Evolutionary conservation across 495 filamentous ascomycete species (phyloP).

Genomic region (Lentithecium fluviatile): DNA sequence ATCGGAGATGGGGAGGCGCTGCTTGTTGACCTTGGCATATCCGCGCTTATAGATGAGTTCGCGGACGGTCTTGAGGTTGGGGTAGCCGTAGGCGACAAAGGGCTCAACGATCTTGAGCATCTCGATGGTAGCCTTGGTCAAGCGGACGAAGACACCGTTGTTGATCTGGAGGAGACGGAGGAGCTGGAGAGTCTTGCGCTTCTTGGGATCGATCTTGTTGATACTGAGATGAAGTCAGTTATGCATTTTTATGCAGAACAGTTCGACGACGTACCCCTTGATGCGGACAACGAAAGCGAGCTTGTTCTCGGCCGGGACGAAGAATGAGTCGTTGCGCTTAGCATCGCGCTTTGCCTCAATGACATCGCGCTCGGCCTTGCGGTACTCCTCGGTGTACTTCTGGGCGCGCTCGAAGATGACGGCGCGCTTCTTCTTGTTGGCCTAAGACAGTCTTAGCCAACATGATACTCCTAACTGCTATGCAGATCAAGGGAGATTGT

Average conservation of each 20-base stretch:
- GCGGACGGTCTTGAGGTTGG: conserved; percentile 96
- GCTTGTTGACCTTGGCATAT: conserved; percentile 67
- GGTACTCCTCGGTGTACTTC: conserved; percentile 99
- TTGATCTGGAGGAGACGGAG: conserved; percentile 99
- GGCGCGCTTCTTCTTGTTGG: conserved; percentile 93
- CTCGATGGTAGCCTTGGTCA: conserved; percentile 97
- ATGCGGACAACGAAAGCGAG: conserved; percentile 98
- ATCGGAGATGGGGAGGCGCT: conserved; percentile 93
- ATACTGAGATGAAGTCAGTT: conserved; percentile 59
- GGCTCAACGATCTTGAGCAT: conserved; percentile 98
- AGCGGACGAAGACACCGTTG: conserved; percentile 95
- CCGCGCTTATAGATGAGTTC: conserved; percentile 85
- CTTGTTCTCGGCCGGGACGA: conserved; percentile 91
- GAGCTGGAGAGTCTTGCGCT: conserved; percentile 98
- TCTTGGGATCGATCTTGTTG: conserved; percentile 99
- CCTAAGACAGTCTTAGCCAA: conserved; percentile 54
- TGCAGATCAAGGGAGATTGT: conserved; percentile 35
- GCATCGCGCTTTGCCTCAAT: conserved; percentile 83
- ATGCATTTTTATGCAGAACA: too few species aligned
- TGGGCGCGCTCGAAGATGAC: conserved; percentile 99
- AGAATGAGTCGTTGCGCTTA: conserved; percentile 90
- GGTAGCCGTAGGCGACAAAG: conserved; percentile 97
- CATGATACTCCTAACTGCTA: conserved; percentile 35
- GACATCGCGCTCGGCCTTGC: conserved; percentile 95
- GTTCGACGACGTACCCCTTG: conserved; percentile 71